Percentiles rank a stretch among this genome's conserved stretches.
phyloP scores from a whole-genome alignment of 75 land plant species.

The Pinus tabuliformis region DNA sequence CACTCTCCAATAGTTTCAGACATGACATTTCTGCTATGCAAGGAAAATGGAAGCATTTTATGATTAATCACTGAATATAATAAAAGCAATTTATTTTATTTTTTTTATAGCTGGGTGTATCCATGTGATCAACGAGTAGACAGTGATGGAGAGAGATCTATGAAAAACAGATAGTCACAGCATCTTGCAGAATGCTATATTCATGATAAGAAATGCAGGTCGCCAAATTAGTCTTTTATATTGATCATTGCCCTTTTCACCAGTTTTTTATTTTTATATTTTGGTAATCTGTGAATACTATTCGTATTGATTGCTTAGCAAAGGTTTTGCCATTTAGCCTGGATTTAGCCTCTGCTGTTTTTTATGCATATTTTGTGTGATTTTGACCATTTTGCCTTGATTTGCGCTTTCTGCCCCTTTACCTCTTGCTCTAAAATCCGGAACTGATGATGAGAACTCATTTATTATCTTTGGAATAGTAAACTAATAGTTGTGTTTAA shows the following conservation, averaged over 20 bases:
- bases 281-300: neutral
- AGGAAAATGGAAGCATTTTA: neutral
- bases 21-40: neutral
- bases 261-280: neutral
- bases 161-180: neutral
- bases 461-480: too few relatives aligned
- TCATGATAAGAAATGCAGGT: neutral
- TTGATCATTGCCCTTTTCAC: slow-evolving; percentile 3
- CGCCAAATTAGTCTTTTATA: neutral
- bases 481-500: too few relatives aligned
- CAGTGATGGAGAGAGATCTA: neutral
- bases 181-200: neutral
- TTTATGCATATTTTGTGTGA: neutral
- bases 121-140: neutral
- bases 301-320: neutral
- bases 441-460: neutral
- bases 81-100: neutral
- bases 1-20: too few relatives aligned
- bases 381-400: neutral
- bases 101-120: neutral
- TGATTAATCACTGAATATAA: neutral
- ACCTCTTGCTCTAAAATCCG: neutral
- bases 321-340: neutral
- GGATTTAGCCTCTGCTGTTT: neutral
- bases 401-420: neutral